A percentile compares a stretch with the other conserved stretches of the same genome.
Conservation (phyloP, 257 asterid species). For the Avicennia marina region DNA sequence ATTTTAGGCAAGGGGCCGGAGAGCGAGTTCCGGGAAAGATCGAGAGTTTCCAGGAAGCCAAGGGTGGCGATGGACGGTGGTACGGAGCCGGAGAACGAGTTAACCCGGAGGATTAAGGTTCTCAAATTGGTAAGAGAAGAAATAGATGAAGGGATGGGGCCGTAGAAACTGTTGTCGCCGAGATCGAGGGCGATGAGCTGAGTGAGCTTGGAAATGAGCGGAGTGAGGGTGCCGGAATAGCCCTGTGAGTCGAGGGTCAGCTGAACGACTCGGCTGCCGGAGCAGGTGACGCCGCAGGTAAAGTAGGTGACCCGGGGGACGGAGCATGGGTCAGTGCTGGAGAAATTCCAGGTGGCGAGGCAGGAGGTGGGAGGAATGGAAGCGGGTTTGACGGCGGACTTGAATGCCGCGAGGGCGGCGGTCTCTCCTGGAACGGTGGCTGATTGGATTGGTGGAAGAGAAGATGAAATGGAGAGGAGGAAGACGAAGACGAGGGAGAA, state of each 20-base stretch:
- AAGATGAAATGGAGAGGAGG: conserved; percentile 15
- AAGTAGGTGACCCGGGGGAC: conserved; percentile 65
- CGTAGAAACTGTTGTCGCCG: conserved; percentile 58
- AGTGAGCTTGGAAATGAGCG: conserved; percentile 59
- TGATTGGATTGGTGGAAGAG: conserved; percentile 27
- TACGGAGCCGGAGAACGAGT: conserved; percentile 68
- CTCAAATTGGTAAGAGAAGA: conserved; percentile 42
- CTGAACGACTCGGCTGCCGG: conserved; percentile 58
- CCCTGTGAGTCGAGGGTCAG: conserved; percentile 88
- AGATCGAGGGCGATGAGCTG: conserved; percentile 68
- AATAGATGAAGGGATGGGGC: conserved; percentile 56
- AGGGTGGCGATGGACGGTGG: conserved; percentile 55
- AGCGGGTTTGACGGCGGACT: conserved; percentile 47
- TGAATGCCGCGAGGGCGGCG: conserved; percentile 71
- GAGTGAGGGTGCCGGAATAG: conserved; percentile 62
- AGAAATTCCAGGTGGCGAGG: conserved; percentile 85
- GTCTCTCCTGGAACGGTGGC: conserved; percentile 45
- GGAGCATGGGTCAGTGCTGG: conserved; percentile 72
- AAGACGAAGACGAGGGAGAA: conserved; percentile 19
- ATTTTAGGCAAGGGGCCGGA: conserved; percentile 50
- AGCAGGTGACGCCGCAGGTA: conserved; percentile 78
- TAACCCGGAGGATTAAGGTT: conserved; percentile 56
- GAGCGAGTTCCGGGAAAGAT: conserved; percentile 58
- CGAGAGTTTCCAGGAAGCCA: conserved; percentile 44
- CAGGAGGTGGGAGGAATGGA: conserved; percentile 74